phyloP scores from a whole-genome alignment of 2,329 filamentous ascomycete species.

The Colletotrichum paranaense region DNA sequence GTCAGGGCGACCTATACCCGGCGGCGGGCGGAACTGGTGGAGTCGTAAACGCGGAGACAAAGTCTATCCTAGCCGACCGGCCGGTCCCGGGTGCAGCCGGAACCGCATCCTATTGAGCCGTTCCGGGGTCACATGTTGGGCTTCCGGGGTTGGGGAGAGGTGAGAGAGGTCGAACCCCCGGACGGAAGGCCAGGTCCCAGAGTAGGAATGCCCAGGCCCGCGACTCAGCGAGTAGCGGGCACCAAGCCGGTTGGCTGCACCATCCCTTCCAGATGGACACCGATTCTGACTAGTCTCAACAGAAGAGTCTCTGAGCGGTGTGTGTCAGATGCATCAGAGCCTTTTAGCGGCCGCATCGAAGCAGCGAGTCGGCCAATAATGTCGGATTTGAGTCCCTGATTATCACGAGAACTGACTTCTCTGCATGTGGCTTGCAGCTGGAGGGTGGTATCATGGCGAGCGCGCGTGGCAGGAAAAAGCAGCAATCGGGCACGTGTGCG shows the following conservation, averaged over 20 bases:
- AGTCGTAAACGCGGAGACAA: neutral
- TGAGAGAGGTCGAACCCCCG: neutral
- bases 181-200: neutral
- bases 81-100: constrained; percentile 10
- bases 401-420: constrained; percentile 27
- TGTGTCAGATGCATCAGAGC: constrained; percentile 35
- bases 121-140: neutral
- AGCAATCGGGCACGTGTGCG: constrained; percentile 28
- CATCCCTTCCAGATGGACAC: neutral
- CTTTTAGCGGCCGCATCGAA: constrained; percentile 30
- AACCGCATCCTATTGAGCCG: neutral
- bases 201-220: neutral
- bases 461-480: constrained; percentile 22
- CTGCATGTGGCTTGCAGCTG: constrained; percentile 36
- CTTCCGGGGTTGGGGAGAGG: neutral
- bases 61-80: neutral
- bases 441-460: constrained; percentile 26
- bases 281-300: constrained; percentile 29
- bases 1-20: neutral
- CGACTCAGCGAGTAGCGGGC: constrained; percentile 6
- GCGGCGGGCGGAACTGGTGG: neutral
- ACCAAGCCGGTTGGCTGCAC: constrained; percentile 17
- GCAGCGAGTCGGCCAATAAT: constrained; percentile 3
- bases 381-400: neutral
- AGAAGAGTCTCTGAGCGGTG: constrained; percentile 33